Evolutionary conservation across 2,329 filamentous ascomycete genomes (phyloP), one percentile per base, ranked within the genome.

Genomic region (Sclerotinia minor): DNA sequence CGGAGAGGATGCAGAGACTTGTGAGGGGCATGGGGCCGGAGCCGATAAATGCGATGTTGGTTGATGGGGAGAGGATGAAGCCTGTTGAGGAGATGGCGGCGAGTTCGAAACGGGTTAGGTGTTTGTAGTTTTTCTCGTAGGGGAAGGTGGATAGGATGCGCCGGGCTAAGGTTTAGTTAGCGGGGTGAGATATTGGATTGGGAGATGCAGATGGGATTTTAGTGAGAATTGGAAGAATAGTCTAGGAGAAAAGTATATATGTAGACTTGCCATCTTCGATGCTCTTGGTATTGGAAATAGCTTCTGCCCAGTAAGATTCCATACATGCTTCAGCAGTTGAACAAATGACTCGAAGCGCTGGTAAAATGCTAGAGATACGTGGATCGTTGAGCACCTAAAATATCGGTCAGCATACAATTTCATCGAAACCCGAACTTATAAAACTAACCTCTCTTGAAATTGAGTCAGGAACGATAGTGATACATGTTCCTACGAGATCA

Each of bases 11-110:
- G 68, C 81, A 83, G 3, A 84, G 72, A 0, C 80, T 81, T 0
- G 82, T 83, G 21, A 85, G 71, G 0, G 83, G 83, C 1, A 85
- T 72, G 0, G 83, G 82, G 0, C 83, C 83, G 0, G 81, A 83
- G 17, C 83, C 83, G 5, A 85, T 78, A 70, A 85, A 84, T 1
- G 80, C 81, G 24, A 84, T 76, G 8, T 73, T 77, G 0, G 68
- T 68, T 0, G 79, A 78, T 2, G 71, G 60, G n/a, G 69, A 21
- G 0, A 72, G 69, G 2, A 77, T 71, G 24, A 79, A 26, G 19
- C 65, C 65, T 3, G 65, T 80, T 5, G 80, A 76, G 17, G 75
- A 69, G 5, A 84, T 75, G 11, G 80, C 77, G 32, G 76, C 76
- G 32, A 82, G 76, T 72, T 85, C 83, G 50, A 84, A 77, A 19